Evolutionary conservation across 805 yeast genomes (phyloP).

Genomic region (Barnettozyma populi): DNA sequence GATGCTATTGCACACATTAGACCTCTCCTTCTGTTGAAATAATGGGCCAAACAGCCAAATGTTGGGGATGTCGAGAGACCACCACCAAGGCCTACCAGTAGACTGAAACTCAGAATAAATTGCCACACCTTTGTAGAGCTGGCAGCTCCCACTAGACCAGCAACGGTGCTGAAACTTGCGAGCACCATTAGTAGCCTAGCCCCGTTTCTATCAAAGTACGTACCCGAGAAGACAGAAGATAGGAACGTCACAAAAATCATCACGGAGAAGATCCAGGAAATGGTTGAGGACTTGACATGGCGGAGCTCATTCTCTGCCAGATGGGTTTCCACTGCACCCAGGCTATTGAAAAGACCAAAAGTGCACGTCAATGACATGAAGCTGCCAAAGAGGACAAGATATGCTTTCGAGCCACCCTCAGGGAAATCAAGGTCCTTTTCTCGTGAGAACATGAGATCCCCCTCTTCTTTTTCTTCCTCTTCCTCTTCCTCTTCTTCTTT

Average conservation of each 20-base stretch:
- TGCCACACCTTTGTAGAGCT: conserved; percentile 49
- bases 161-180: conserved; percentile 38
- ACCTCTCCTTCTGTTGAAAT: conserved; percentile 56
- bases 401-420: conserved; percentile 57
- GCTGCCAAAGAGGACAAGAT: conserved; percentile 51
- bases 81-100: conserved; percentile 51
- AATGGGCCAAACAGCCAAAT: conserved; percentile 56
- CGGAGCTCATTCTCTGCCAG: conserved; percentile 50
- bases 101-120: conserved; percentile 51
- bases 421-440: conserved; percentile 36
- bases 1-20: conserved; percentile 43
- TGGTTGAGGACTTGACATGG: conserved; percentile 37
- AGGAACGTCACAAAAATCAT: conserved; percentile 44
- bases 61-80: conserved; percentile 54
- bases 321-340: conserved; percentile 61
- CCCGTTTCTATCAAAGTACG: conserved; percentile 52
- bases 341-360: conserved; percentile 52
- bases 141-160: conserved; percentile 50
- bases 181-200: conserved; percentile 35
- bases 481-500: no score
- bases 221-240: conserved; percentile 49
- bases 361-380: conserved; percentile 49
- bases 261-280: conserved; percentile 64
- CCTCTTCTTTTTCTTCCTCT: not conserved
- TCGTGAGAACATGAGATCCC: conserved; percentile 15